Evolutionary conservation across 2,329 filamentous ascomycete species (phyloP).

Genomic region (Zasmidium cellare): DNA sequence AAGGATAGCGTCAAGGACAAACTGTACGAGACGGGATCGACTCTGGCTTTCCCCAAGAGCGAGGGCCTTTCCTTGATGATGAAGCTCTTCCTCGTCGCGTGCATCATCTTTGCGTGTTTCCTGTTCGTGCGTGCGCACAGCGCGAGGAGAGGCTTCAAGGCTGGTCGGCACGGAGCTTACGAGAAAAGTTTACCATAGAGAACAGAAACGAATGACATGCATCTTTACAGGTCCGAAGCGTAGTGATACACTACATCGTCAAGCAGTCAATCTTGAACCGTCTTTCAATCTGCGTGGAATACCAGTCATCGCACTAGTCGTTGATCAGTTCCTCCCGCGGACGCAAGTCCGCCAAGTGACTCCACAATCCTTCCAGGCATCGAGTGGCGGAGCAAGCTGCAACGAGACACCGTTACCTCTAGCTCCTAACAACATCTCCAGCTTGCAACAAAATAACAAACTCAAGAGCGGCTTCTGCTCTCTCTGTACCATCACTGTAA

Average conservation of each 20-base stretch:
- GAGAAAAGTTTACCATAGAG: slow-evolving; percentile 23
- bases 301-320: not conserved
- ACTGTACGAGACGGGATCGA: slow-evolving; percentile 16
- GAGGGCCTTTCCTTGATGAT: slow-evolving; percentile 43
- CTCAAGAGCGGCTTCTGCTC: no score
- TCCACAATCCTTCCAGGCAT: not conserved
- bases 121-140: slow-evolving; percentile 25
- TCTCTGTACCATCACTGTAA: not conserved
- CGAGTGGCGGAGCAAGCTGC: not conserved
- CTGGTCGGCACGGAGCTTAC: slow-evolving; percentile 29
- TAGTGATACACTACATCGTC: no score
- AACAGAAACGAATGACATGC: not conserved
- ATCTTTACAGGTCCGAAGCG: no score
- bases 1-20: slow-evolving; percentile 15
- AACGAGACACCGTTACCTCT: not conserved
- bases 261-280: no score
- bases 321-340: not conserved
- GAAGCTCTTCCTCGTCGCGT: slow-evolving; percentile 48
- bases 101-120: slow-evolving; percentile 44
- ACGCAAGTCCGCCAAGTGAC: not conserved
- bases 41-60: slow-evolving; percentile 17
- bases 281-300: no score
- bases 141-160: slow-evolving; percentile 14
- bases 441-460: not conserved
- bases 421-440: not conserved